Evolutionary conservation across 257 asterid genomes (phyloP), one percentile per base, ranked within the genome.

Genomic region (Gentiana macrophylla): DNA sequence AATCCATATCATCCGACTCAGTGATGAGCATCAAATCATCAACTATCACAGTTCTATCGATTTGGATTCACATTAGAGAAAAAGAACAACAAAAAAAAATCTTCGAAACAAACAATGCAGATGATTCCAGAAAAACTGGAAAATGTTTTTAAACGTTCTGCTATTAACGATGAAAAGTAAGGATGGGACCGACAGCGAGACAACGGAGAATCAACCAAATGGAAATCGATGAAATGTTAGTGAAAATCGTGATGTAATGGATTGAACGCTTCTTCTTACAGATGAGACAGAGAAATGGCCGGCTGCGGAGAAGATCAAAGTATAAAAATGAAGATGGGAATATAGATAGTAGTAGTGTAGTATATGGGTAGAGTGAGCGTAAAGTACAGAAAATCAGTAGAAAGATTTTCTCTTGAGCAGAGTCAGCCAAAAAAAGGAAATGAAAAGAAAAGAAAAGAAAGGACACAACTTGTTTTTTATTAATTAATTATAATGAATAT

Each of bases 221-320:
- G 9, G 11, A 41, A 2, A 1, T 4, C 46, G 24, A 24, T 24
- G 24, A 24, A 41, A 41, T 10, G 9, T 41, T 4, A 41, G 6
- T 41, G 9, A 41, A 0, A 41, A 41, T 24, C 46, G 9, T 41
- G 5, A 5, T 41, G 9, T 5, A 5, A 41, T 41, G 46, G 6
- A 41, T 5, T 41, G 6, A 41, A 41, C 46, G 46, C 46, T 5
- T 41, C 9, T 41, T 60, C 86, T 70, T 67, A 72, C 79, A 44
- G 64, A 38, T 48, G 49, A 44, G 64, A 38, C 45, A 46, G 62
- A 47, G 32, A 56, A 66, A 45, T 35, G 66, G 80, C 84, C 85
- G 81, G 82, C 86, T 66, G 74, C 55, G 46, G 72, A 69, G 50
- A 72, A 70, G 64, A 67, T 77, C 62, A 67, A 71, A 66, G 6